Base-by-base conservation (phyloP, 345 rosid species). In the Zanthoxylum bungeanum region DNA sequence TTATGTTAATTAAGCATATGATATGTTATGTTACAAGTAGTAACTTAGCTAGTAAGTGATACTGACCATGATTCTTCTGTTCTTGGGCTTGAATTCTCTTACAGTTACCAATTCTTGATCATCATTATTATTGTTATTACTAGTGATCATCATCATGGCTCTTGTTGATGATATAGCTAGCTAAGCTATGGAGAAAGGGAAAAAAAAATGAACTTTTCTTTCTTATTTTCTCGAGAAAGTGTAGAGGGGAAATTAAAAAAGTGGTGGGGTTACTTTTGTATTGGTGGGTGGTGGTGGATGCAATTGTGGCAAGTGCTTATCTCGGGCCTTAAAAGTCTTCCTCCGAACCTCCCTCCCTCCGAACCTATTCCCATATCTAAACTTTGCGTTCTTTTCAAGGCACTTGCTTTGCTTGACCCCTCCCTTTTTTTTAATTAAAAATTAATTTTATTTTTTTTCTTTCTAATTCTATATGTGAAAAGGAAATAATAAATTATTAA, bases 1-100 rank as follows among this genome's bases (percentile, higher is more conserved):
- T n/a, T n/a, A n/a, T n/a, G n/a, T n/a, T n/a, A n/a, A n/a, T n/a
- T n/a, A n/a, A n/a, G n/a, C n/a, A n/a, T n/a, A n/a, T n/a, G n/a
- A 9, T 22, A 22, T 51, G 19, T 14, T 44, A 14, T 3, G 27
- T 0, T n/a, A 3, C 56, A n/a, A 51, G 56, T 51, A n/a, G 56
- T 22, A 22, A 27, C 2, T n/a, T 51, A 19, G 4, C 0, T 12
- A 14, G 19, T 22, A 22, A 1, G 9, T 7, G 16, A 14, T 37
- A 21, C 7, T 76, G 39, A 88, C 93, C 93, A 86, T 86, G 79
- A 84, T 83, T 83, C 86, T 83, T 60, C 86, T 71, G 80, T 77
- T 84, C 64, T 79, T 81, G 40, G 86, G 88, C 82, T 77, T 84
- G 70, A 84, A 69, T 77, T 83, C 84, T 58, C 69, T 65, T 33